phyloP scores from a whole-genome alignment of 345 rosid genomes.

The Citrus medica region DNA sequence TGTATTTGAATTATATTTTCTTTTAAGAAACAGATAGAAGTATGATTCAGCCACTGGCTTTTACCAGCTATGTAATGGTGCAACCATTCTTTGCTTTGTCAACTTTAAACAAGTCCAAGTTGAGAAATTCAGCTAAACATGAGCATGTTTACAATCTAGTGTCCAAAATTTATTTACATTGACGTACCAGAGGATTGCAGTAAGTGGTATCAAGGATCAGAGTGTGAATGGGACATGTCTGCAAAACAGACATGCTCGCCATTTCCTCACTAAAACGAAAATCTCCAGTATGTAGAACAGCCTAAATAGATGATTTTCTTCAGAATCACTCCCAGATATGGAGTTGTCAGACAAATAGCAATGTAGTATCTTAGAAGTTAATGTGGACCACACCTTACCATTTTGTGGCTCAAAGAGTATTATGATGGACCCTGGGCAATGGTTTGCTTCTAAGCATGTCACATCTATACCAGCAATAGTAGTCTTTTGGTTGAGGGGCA shows the following conservation, averaged over 20 bases:
- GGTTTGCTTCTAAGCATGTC: conserved; percentile 92
- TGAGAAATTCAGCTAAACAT: not conserved
- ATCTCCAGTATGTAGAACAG: conserved; percentile 89
- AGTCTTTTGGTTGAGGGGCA: conserved; percentile 70
- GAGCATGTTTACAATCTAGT: not conserved
- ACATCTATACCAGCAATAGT: conserved; percentile 58
- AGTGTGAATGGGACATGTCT: conserved; percentile 48
- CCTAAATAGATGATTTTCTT: conserved; percentile 33
- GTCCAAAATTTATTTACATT: not conserved
- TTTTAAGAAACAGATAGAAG: not conserved
- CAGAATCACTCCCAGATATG: conserved; percentile 9
- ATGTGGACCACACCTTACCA: conserved; percentile 66
- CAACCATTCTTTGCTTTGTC: not conserved
- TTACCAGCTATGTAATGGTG: not conserved
- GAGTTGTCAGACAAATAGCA: conserved; percentile 1
- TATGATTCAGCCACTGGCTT: not conserved
- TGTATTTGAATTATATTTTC: too few relatives aligned
- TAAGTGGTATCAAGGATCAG: conserved; percentile 98
- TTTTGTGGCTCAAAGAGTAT: conserved; percentile 85
- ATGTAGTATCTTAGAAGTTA: conserved; percentile 6
- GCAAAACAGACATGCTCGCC: conserved; percentile 38
- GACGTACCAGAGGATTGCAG: conserved; percentile 80
- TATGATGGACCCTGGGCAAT: conserved; percentile 90
- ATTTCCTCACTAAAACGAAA: conserved; percentile 74
- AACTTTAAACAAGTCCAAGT: not conserved